These are phyloP conservation scores for Mycena venus DNA, from an alignment of 768 basidiomycete genomes.

Conservation along the genomic window DNA sequence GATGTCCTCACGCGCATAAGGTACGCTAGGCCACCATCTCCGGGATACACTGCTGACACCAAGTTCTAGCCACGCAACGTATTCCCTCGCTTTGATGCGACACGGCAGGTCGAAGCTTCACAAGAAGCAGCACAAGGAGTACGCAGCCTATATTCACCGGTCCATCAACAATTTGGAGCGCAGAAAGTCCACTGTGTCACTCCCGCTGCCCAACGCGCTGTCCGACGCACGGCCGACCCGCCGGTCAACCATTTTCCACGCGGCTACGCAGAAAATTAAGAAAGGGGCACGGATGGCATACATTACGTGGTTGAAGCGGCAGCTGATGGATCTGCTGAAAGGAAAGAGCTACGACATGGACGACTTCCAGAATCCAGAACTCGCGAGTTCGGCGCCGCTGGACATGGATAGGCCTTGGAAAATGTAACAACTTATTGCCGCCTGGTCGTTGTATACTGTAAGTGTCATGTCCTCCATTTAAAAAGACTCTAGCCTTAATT, in stretches of 20 bases:
- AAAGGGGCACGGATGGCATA: too few relatives aligned
- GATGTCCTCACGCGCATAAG: constrained; percentile 15
- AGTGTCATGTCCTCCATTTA: neutral
- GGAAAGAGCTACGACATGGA: neutral
- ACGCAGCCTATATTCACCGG: neutral
- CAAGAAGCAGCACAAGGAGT: neutral
- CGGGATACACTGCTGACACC: neutral
- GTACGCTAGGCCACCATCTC: neutral
- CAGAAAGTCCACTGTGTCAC: neutral
- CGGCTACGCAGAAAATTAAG: too few relatives aligned
- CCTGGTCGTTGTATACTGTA: neutral
- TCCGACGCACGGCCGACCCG: too few relatives aligned
- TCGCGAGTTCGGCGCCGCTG: constrained; percentile 23
- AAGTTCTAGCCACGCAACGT: neutral
- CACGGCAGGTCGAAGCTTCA: neutral
- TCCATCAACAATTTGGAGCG: neutral
- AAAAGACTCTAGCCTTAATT: neutral
- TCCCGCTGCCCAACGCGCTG: too few relatives aligned
- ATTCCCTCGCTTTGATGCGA: constrained; percentile 1
- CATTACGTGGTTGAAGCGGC: neutral
- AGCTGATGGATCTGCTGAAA: neutral
- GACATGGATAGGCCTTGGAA: constrained; percentile 20
- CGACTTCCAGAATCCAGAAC: constrained; percentile 30
- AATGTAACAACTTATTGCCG: neutral
- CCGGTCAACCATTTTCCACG: too few relatives aligned